These are phyloP conservation scores for Fraxinus ornus DNA, from an alignment of 305 asterid species.

Conservation along the genomic window DNA sequence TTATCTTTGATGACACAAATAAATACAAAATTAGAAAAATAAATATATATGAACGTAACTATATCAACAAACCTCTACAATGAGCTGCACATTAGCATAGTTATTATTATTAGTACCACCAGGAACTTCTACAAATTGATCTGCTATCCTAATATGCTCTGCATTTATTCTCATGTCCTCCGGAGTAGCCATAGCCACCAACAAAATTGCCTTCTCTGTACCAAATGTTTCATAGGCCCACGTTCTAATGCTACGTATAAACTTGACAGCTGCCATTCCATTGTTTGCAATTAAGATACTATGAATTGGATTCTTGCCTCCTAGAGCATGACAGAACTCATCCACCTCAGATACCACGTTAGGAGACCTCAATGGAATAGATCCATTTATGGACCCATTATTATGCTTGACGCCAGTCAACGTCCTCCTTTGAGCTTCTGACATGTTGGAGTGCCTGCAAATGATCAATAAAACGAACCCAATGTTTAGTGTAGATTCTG, in stretches of 20 bases:
- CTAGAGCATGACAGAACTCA: slow-evolving; percentile 76
- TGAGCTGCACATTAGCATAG: slow-evolving; percentile 97
- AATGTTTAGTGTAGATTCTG: background rate
- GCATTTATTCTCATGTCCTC: slow-evolving; percentile 99
- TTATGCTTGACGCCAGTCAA: slow-evolving; percentile 26
- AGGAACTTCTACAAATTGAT: slow-evolving; percentile 97
- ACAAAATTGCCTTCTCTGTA: slow-evolving; percentile 83
- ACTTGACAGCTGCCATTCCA: slow-evolving; percentile 99
- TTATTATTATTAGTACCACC: slow-evolving; percentile 99
- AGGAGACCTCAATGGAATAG: slow-evolving; percentile 59
- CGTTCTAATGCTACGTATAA: slow-evolving; percentile 87
- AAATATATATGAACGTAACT: slow-evolving; percentile 1
- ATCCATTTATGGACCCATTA: slow-evolving; percentile 57
- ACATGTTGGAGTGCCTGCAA: slow-evolving; percentile 66
- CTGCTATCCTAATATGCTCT: slow-evolving; percentile 99
- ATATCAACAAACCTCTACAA: slow-evolving; percentile 71
- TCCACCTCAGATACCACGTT: slow-evolving; percentile 54
- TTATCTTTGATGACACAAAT: slow-evolving; percentile 2
- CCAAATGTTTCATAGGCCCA: slow-evolving; percentile 99
- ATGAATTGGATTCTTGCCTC: slow-evolving; percentile 77
- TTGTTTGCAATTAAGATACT: slow-evolving; percentile 95
- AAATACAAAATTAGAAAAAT: slow-evolving; percentile 2
- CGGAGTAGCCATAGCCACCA: slow-evolving; percentile 99
- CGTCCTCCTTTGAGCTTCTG: slow-evolving; percentile 90
- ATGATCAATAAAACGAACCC: slow-evolving; percentile 14